A percentile compares a stretch with the other conserved stretches of the same genome.
These are phyloP conservation scores for Globisporangium cederbergense DNA, from an alignment of 352 stramenopile genomes.

Conservation along the genomic window DNA sequence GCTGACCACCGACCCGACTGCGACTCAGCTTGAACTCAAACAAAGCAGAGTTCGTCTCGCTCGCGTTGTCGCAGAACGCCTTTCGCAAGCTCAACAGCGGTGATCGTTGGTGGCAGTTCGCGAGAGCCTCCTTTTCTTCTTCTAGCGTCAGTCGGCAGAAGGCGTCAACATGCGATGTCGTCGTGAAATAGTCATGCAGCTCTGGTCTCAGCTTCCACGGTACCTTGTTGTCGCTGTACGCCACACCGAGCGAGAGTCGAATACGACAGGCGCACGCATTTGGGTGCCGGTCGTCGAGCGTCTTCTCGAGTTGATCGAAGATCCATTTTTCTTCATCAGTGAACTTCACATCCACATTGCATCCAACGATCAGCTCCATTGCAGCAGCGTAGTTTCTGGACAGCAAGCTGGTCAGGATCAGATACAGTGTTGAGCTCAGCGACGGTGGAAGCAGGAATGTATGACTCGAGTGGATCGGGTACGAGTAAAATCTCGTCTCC, in stretches of 20 bases:
- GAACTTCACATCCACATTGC: constrained; percentile 95
- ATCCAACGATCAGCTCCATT: constrained; percentile 95
- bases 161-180: constrained; percentile 90
- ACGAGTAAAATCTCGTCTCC: constrained; percentile 95
- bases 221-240: constrained; percentile 91
- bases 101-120: constrained; percentile 62
- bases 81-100: constrained; percentile 69
- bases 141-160: constrained; percentile 91
- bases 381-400: constrained; percentile 93
- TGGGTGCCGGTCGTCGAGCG: constrained; percentile 93
- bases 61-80: constrained; percentile 53
- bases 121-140: constrained; percentile 93
- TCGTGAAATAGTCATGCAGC: constrained; percentile 87
- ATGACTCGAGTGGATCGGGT: constrained; percentile 96
- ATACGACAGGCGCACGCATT: constrained; percentile 96
- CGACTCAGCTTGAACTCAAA: constrained; percentile 68
- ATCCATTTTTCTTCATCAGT: constrained; percentile 96
- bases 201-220: constrained; percentile 82
- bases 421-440: constrained; percentile 96
- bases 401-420: constrained; percentile 97
- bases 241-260: constrained; percentile 78
- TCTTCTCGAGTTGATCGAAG: constrained; percentile 94
- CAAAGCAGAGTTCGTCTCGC: constrained; percentile 17
- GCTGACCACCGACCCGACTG: constrained; percentile 74
- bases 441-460: constrained; percentile 95